Conservation (phyloP, 305 asterid genomes). For the Fraxinus latifolia region DNA sequence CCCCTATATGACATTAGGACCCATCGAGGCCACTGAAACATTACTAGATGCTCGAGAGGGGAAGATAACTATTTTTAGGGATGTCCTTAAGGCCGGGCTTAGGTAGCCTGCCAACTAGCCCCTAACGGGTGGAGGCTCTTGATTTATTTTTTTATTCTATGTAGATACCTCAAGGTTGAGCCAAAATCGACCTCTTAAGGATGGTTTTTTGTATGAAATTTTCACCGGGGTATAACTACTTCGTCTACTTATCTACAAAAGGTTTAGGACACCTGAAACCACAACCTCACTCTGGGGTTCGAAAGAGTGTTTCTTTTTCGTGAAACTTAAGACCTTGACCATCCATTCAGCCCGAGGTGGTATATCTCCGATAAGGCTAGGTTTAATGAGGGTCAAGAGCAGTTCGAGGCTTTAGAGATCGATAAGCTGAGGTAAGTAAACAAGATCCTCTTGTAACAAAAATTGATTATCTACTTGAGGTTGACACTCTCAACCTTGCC, state of each 20-base stretch:
- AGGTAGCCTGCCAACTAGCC: neutral
- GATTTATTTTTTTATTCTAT: too few species aligned
- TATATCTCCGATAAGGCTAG: neutral
- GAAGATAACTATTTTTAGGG: neutral
- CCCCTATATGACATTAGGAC: neutral
- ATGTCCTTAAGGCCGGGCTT: neutral
- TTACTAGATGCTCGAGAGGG: neutral
- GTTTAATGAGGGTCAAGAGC: neutral
- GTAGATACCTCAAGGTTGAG: neutral
- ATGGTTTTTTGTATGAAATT: neutral
- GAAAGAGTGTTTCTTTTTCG: neutral
- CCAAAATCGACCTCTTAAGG: neutral
- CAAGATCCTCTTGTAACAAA: neutral
- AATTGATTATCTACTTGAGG: neutral
- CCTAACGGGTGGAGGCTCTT: neutral
- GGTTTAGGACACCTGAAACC: neutral
- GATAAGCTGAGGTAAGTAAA: neutral
- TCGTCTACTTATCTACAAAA: neutral
- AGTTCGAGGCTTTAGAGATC: neutral
- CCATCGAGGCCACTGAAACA: neutral
- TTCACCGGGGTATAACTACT: neutral
- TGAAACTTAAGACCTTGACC: neutral
- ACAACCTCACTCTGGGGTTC: neutral
- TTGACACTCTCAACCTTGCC: neutral
- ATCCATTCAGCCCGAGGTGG: neutral